Percentiles rank a stretch among this genome's conserved stretches.
Conservation (phyloP, 2,329 filamentous ascomycete genomes). For the Beauveria varroae region DNA sequence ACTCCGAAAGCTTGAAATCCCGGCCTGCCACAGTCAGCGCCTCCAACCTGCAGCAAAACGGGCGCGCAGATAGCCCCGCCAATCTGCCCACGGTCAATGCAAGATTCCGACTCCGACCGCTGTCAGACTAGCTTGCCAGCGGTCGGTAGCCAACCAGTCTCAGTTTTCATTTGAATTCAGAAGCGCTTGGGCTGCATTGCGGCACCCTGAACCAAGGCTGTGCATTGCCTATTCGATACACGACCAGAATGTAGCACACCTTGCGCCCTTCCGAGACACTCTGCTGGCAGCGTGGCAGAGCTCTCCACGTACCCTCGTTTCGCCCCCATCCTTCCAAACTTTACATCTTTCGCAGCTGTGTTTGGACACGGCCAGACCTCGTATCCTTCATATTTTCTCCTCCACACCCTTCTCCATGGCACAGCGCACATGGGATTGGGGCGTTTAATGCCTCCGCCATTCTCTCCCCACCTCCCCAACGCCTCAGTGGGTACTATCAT, state of each 20-base stretch:
- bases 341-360: background rate
- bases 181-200: background rate
- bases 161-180: background rate
- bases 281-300: background rate
- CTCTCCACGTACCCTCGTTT: constrained; percentile 1
- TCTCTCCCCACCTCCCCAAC: background rate
- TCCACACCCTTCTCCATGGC: background rate
- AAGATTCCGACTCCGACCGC: background rate
- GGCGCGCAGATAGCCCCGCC: background rate
- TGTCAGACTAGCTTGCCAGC: background rate
- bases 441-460: background rate
- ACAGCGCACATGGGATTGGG: background rate
- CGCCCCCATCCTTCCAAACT: background rate
- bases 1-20: background rate
- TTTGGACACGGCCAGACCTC: background rate
- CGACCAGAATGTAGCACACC: background rate
- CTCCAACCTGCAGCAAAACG: background rate
- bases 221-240: no score
- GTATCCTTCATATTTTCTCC: background rate
- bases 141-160: background rate
- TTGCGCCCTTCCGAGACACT: background rate
- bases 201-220: background rate
- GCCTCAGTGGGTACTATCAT: constrained; percentile 5
- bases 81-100: background rate
- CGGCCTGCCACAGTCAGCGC: background rate